Base-by-base conservation (phyloP, 169 alveolate species). In the Plasmodium yoelii region DNA sequence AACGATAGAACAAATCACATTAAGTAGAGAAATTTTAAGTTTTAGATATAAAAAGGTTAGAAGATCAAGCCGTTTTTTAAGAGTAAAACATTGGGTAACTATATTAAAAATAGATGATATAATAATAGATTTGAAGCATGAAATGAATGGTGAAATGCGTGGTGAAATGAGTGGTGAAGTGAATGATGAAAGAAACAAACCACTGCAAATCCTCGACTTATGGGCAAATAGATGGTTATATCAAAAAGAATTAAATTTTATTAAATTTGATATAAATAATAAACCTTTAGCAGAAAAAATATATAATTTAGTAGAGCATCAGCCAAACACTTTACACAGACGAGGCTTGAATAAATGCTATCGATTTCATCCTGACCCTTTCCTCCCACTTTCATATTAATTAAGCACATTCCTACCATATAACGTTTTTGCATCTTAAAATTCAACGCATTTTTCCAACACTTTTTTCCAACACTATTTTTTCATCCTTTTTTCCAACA, bases 201-300 rank as follows among this genome's bases (percentile, higher is more conserved):
- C 68, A 63, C 67, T 73, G 1, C 91, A 93, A 95, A 69, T 72
- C 91, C 92, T 95, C 46, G 98, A 95, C 73, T 91, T 95, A 24
- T 95, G 97, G 97, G 94, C 98, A 12, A 95, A 95, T 64, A 74
- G 98, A 55, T 95, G 98, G 98, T 92, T 95, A 60, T 93, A 92
- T 70, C 92, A 93, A 15, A 95, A 93, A 49, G 98, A 95, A 68
- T 71, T 93, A 44, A 95, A 92, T 56, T 96, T 95, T 73, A 80
- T 86, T 51, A 86, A 89, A 64, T 73, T 87, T 56, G 61, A 34
- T 13, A 94, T 84, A 13, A 82, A 53, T 56, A 73, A 87, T 6
- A 77, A 24, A 5, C 91, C 91, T 24, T 26, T 84, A 19, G 87
- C 90, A n/a, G 89, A 88, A 73, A 91, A 73, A 65, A 72, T 93